phyloP scores from a whole-genome alignment of 345 rosid species.

The Corchorus olitorius region DNA sequence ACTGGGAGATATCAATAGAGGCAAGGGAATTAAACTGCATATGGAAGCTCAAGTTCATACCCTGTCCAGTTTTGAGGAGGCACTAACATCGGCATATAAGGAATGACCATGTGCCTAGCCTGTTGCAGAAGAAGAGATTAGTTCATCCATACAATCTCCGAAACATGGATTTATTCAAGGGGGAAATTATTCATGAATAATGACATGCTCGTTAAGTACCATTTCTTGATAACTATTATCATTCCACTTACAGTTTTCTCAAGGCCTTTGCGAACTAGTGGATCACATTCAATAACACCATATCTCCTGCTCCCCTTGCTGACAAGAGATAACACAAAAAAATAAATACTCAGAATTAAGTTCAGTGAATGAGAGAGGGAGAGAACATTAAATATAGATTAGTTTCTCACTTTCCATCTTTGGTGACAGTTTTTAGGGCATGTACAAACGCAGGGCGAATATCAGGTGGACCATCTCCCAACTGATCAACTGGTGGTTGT shows the following conservation, averaged over 20 bases:
- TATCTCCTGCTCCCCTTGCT: slow-evolving; percentile 84
- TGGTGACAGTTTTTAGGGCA: slow-evolving; percentile 52
- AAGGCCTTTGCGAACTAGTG: slow-evolving; percentile 75
- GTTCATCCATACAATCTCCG: slow-evolving; percentile 20
- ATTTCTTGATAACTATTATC: slow-evolving; percentile 2
- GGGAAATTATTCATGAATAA: background rate
- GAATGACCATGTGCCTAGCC: slow-evolving; percentile 99
- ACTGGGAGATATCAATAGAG: background rate
- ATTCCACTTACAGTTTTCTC: slow-evolving; percentile 79
- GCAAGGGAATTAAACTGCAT: background rate
- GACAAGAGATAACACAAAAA: slow-evolving; percentile 27
- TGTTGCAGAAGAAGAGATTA: slow-evolving; percentile 33
- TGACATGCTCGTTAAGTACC: background rate
- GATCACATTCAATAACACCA: slow-evolving; percentile 94
- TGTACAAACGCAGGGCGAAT: slow-evolving; percentile 94
- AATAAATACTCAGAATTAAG: background rate
- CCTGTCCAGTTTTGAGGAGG: slow-evolving; percentile 94
- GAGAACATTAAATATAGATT: slow-evolving; percentile 21
- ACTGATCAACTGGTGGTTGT: slow-evolving; percentile 77
- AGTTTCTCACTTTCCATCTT: slow-evolving; percentile 63
- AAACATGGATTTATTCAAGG: slow-evolving; percentile 20
- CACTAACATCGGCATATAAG: slow-evolving; percentile 97
- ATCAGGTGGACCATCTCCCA: slow-evolving; percentile 79
- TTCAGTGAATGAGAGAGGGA: slow-evolving; percentile 21
- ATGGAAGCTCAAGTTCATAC: slow-evolving; percentile 50